Evolutionary conservation across 1,139 yeast genomes (phyloP), one percentile per base, ranked within the genome.

Genomic region (Yamadazyma buinensis): DNA sequence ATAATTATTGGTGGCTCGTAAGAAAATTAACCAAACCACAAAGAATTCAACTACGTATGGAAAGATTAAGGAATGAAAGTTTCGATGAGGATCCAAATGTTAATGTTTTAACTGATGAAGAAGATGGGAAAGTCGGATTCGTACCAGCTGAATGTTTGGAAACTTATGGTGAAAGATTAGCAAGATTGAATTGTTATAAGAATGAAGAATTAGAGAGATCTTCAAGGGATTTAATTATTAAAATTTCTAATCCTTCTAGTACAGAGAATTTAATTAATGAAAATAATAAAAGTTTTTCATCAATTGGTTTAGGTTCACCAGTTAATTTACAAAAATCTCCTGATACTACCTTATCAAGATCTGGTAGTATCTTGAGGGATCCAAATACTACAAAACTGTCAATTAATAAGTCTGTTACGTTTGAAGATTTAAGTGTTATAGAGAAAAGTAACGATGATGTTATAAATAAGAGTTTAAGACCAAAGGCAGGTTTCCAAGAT

Each of bases 61-160:
- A 42, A 28, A 35, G 49, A 11, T 28, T 28, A 24, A 25, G 40
- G 15, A 46, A 44, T 29, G 25, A 32, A 19, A 43, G 46, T 34
- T 36, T 23, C 17, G 41, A 30, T 26, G 39, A 37, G 10, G 37
- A 32, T 6, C 9, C 5, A 1, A 37, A 30, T 2, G 19, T 17
- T 5, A 56, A 54, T n/a, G 39, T 51, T 3, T 32, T 37, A 9
- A 43, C 57, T 11, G 70, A 63, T 33, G 67, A 57, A n/a, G 87
- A 83, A 54, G 79, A 75, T 49, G 58, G 72, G 1, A 77, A 77
- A 50, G 74, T 88, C 35, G 98, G 97, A 3, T 94, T 90, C 62
- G 94, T 95, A 2, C 98, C 98, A 1, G 97, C 97, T 1, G 98
- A 92, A 57, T 82, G 95, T 43, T 66, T 92, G 29, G 98, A 92